Base-by-base conservation (phyloP, 371 early-diverging fungal species). In the Apophysomyces elegans region DNA sequence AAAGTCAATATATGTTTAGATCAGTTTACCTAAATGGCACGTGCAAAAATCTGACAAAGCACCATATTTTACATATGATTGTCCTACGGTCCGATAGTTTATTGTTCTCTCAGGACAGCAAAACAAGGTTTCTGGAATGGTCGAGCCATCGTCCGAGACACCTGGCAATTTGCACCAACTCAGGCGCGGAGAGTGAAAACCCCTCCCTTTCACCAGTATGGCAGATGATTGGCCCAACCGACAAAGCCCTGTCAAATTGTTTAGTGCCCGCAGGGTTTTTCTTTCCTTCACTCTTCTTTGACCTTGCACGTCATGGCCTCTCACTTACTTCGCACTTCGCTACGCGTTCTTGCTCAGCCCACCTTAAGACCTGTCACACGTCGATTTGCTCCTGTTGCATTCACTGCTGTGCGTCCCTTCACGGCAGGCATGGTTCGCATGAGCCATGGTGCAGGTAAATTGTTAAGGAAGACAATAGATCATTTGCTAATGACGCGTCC, bases 371-470 rank as follows among this genome's bases (percentile, higher is more conserved):
- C 64, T 38, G 37, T 58, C 21, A 58, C 63, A 35, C 73, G 72
- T 54, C 61, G 65, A 18, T 62, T 71, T 21, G 57, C 66, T 43
- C 44, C 71, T 16, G 21, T 61, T n/a, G 9, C 21, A 7, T 71
- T 75, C 58, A 68, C 63, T 18, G 66, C 67, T 16, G 50, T 66
- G 37, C 71, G 75, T 68, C 59, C 75, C 47, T 72, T 74, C 62
- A 68, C 70, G 56, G 63, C 69, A 11, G 67, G 67, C 60, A 37
- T 73, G 57, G 62, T 70, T 61, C 75, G 74, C 21, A 68, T 75
- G 69, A 65, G 71, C 61, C 75, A 64, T 35, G 77, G 77, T 61
- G 65, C 71, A 38, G 76, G 80, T 80, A 77, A 71, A 62, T 47
- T 43, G 14, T 63, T n/a, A 32, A 11, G 8, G 13, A 37, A 36